Evolutionary conservation across 352 stramenopile species (phyloP).

Genomic region (Phytophthora europaea): DNA sequence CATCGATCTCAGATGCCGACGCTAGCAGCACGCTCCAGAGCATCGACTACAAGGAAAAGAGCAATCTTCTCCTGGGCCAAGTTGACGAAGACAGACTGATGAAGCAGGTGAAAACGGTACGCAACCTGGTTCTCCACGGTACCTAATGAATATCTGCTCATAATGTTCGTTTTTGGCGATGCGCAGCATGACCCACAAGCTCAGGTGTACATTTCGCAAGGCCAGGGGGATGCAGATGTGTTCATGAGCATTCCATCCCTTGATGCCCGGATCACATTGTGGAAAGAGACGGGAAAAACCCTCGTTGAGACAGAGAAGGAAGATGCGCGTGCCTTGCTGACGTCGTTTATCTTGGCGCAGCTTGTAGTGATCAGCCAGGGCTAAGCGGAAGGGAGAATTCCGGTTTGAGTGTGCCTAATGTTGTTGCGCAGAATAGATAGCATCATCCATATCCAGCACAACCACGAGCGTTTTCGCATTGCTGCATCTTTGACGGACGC

Average conservation of each 20-base stretch:
- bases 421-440: conserved; percentile 36
- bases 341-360: conserved; percentile 63
- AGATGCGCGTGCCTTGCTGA: conserved; percentile 71
- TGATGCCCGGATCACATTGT: conserved; percentile 79
- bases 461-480: conserved; percentile 24
- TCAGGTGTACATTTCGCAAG: conserved; percentile 85
- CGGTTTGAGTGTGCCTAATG: conserved; percentile 12
- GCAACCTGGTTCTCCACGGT: not conserved
- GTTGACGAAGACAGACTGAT: conserved; percentile 86
- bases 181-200: conserved; percentile 69
- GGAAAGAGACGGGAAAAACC: conserved; percentile 81
- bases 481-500: conserved; percentile 15
- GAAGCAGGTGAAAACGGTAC: conserved; percentile 80
- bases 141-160: not conserved
- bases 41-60: conserved; percentile 75
- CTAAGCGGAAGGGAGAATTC: conserved; percentile 27
- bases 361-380: conserved; percentile 51
- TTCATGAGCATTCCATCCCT: conserved; percentile 87
- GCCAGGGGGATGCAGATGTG: conserved; percentile 78
- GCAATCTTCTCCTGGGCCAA: conserved; percentile 66
- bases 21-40: conserved; percentile 33
- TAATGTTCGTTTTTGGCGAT: conserved; percentile 6
- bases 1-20: conserved; percentile 26
- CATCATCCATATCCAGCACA: conserved; percentile 14
- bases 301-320: conserved; percentile 85